phyloP scores from a whole-genome alignment of 345 rosid genomes.

The Populus nigra region DNA sequence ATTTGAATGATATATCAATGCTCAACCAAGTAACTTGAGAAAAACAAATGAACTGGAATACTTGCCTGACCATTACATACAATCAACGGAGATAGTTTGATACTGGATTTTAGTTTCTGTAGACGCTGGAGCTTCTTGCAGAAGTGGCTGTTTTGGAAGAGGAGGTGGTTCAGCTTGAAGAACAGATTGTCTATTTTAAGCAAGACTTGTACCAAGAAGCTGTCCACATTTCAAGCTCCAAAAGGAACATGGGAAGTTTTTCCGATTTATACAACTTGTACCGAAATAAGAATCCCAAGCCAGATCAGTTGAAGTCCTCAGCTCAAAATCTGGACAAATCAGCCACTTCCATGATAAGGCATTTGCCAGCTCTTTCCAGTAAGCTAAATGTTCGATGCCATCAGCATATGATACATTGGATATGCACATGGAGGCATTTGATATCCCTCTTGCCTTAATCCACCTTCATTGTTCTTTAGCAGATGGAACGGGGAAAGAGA shows the following conservation, averaged over 20 bases:
- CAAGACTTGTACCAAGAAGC: constrained; percentile 78
- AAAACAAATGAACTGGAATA: not conserved
- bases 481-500: constrained; percentile 42
- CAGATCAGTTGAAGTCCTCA: constrained; percentile 23
- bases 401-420: not conserved
- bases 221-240: constrained; percentile 53
- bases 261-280: constrained; percentile 27
- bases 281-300: constrained; percentile 29
- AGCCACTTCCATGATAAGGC: constrained; percentile 16
- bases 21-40: not conserved
- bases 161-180: constrained; percentile 83
- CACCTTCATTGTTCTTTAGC: constrained; percentile 24
- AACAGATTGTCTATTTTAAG: constrained; percentile 63
- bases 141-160: constrained; percentile 96
- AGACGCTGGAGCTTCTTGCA: constrained; percentile 84
- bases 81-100: constrained; percentile 18
- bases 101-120: constrained; percentile 25
- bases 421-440: not conserved
- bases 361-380: constrained; percentile 41
- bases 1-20: constrained; percentile 3
- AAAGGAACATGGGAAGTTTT: constrained; percentile 39
- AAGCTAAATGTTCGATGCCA: constrained; percentile 2
- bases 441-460: not conserved
- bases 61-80: not conserved
- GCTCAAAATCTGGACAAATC: constrained; percentile 27